These are phyloP conservation scores for Protostelium mycophagum DNA, from an alignment of 78 protist species.

Conservation along the genomic window DNA sequence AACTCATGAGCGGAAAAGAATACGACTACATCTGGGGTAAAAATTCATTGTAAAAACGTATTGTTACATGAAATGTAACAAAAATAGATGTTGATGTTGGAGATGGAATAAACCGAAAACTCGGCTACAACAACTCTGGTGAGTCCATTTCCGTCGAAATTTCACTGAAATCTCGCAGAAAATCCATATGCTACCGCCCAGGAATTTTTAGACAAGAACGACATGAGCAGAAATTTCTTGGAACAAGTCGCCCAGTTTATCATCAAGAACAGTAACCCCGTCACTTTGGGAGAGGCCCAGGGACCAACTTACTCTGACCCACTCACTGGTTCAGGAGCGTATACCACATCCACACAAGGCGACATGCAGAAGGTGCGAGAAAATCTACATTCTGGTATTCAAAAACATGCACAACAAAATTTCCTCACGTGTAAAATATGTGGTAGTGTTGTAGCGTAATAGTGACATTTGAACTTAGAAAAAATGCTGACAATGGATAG, in stretches of 20 bases:
- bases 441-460: neutral
- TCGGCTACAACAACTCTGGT: constrained; percentile 63
- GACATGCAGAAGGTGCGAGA: neutral
- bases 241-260: constrained; percentile 66
- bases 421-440: neutral
- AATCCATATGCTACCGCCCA: constrained; percentile 71
- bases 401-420: constrained; percentile 23
- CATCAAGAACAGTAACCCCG: constrained; percentile 24
- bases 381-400: constrained; percentile 35
- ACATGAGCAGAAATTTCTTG: constrained; percentile 24
- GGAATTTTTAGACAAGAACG: constrained; percentile 27
- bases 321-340: neutral
- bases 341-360: neutral
- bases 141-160: neutral
- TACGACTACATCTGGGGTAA: constrained; percentile 69
- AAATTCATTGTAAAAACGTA: neutral
- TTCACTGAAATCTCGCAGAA: constrained; percentile 2
- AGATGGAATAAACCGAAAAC: constrained; percentile 53
- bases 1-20: constrained; percentile 56
- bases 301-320: neutral
- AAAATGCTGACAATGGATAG: neutral
- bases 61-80: neutral
- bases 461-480: neutral
- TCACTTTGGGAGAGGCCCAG: constrained; percentile 1
- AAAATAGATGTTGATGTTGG: constrained; percentile 65